Evolutionary conservation across 2,329 filamentous ascomycete genomes (phyloP).

Genomic region (Penicillium brevicompactum): DNA sequence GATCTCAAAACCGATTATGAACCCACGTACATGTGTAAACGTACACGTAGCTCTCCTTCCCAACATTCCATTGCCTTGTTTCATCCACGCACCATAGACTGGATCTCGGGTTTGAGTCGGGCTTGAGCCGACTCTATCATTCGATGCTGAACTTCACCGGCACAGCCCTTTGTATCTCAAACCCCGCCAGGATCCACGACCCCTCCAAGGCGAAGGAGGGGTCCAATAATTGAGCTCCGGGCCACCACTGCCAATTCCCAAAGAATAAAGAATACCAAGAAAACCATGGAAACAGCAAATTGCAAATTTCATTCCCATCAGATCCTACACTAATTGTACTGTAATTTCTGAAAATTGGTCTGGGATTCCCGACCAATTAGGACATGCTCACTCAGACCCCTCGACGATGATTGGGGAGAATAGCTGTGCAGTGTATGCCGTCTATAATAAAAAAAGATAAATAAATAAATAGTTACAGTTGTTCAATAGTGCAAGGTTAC

Average conservation of each 20-base stretch:
- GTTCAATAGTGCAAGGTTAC: not conserved
- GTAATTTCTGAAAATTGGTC: not conserved
- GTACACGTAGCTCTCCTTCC: not conserved
- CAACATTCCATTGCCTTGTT: not conserved
- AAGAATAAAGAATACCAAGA: conserved; percentile 3
- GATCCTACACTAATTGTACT: not conserved
- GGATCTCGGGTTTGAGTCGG: not conserved
- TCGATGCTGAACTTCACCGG: not conserved
- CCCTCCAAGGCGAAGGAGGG: not conserved
- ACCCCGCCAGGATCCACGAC: conserved; percentile 11
- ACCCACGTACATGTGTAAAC: not conserved
- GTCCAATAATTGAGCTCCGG: conserved; percentile 5
- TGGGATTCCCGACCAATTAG: not conserved
- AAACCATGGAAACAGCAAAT: not conserved
- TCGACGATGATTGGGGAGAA: not conserved
- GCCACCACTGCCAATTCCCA: not conserved
- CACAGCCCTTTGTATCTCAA: conserved; percentile 1
- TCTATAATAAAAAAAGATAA: no score
- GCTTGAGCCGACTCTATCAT: not conserved
- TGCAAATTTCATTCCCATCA: not conserved
- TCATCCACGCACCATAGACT: not conserved
- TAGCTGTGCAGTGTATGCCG: no score
- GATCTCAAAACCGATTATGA: not conserved
- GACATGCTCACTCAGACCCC: not conserved
- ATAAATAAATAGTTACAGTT: not conserved